These are phyloP conservation scores for Mycena metata DNA, from an alignment of 768 basidiomycete genomes.

Conservation along the genomic window DNA sequence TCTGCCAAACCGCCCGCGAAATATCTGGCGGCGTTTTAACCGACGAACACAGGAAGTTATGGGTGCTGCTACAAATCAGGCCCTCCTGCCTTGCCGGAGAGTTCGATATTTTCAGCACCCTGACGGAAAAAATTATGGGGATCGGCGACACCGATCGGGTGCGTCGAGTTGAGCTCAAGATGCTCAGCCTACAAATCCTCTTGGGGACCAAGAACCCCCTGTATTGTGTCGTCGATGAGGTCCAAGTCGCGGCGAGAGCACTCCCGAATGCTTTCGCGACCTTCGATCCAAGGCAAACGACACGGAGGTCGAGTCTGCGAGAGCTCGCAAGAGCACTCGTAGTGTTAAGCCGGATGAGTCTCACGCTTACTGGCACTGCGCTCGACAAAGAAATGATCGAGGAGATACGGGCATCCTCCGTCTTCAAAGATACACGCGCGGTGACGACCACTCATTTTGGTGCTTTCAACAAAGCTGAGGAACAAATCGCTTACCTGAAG, in stretches of 20 bases:
- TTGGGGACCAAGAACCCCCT: constrained; percentile 46
- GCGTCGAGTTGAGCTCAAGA: constrained; percentile 12
- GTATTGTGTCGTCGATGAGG: constrained; percentile 63
- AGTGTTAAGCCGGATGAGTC: constrained; percentile 53
- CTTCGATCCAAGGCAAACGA: constrained; percentile 50
- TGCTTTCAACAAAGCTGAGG: constrained; percentile 16
- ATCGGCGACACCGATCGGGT: neutral
- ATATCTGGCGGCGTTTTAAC: constrained; percentile 24
- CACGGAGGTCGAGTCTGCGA: constrained; percentile 55
- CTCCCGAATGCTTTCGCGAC: constrained; percentile 51
- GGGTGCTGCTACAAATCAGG: constrained; percentile 59
- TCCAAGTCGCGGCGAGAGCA: constrained; percentile 58
- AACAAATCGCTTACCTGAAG: constrained; percentile 52
- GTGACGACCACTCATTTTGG: constrained; percentile 8
- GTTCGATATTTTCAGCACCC: constrained; percentile 58
- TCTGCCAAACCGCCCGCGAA: constrained; percentile 50
- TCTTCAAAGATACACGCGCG: neutral
- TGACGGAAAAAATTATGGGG: constrained; percentile 46
- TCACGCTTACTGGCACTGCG: constrained; percentile 61
- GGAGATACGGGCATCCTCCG: constrained; percentile 48
- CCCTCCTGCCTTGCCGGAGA: constrained; percentile 48
- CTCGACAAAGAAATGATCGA: constrained; percentile 61
- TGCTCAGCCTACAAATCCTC: neutral
- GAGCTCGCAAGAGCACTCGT: constrained; percentile 58
- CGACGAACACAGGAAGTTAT: constrained; percentile 48